Evolutionary conservation across 495 filamentous ascomycete genomes (phyloP), one percentile per base, ranked within the genome.

Genomic region (Lepidopterella palustris): DNA sequence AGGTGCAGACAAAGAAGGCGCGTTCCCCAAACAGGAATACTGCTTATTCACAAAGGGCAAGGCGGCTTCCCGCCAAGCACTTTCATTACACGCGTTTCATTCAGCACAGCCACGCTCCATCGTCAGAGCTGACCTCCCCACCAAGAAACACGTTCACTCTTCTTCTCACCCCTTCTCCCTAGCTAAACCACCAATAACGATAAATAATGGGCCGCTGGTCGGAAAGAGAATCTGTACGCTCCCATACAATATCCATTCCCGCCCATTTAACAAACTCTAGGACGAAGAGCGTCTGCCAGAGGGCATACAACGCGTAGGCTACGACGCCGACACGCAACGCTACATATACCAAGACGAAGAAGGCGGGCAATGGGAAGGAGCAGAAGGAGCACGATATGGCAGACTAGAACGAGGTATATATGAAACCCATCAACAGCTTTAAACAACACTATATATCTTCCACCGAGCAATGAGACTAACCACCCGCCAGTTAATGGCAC

Each of bases 211-310:
- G 62, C 47, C 62, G 62, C 54, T 65, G 62, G 63, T 55, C 55
- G 42, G 63, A 66, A 45, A 45, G 21, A 31, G 63, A 66, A 20
- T 49, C 49, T 15, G 63, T 62, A 50, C 53, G 63, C 42, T 3
- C 0, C 27, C 26, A 24, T 24, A 54, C 26, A 39, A 26, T 47
- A 50, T 35, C 20, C 52, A 18, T 32, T 1, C 15, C 24, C 23
- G 8, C 50, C 21, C 18, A 10, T 2, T 20, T 10, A 31, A 13
- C 51, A 49, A 49, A n/a, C 48, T 24, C 51, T 69, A 73, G 51
- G 79, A 82, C 62, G 76, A 76, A 20, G 70, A 78, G 48, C 79
- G 79, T 47, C 72, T 82, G 23, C 79, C 79, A 32, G 73, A 76
- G 39, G 78, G 78, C 66, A 79, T 82, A 76, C 56, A 68, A 18